Conservation (phyloP, 306 rosid species). For the Datisca glomerata region DNA sequence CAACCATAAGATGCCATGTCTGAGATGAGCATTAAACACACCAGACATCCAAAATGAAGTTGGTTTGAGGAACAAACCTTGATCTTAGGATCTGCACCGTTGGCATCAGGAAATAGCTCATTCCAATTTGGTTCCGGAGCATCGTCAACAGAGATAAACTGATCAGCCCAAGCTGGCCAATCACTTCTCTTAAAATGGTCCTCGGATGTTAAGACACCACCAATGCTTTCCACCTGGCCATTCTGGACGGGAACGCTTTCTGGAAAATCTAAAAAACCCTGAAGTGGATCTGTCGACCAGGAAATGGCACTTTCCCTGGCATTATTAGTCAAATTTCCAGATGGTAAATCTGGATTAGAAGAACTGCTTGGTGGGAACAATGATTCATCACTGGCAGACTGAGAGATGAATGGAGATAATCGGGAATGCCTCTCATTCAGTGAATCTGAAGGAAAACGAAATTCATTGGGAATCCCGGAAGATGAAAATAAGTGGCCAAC, state of each 20-base stretch:
- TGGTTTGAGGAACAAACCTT: no score
- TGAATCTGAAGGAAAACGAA: conserved; percentile 21
- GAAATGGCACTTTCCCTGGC: conserved; percentile 29
- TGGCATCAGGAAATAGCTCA: conserved; percentile 50
- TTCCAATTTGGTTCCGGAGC: conserved; percentile 51
- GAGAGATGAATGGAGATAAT: conserved; percentile 32
- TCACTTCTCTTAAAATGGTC: conserved; percentile 41
- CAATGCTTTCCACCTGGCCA: conserved; percentile 34
- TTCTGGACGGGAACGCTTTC: conserved; percentile 39
- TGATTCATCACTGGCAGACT: conserved; percentile 23
- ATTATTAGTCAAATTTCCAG: conserved; percentile 25
- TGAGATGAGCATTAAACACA: conserved; percentile 4
- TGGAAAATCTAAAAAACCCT: conserved; percentile 41
- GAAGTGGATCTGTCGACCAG: conserved; percentile 55
- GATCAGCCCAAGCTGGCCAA: conserved; percentile 71
- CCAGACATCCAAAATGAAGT: no score
- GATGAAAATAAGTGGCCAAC: conserved; percentile 27
- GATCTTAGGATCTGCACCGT: conserved; percentile 31
- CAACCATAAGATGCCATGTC: conserved; percentile 11
- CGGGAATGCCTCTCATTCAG: conserved; percentile 30
- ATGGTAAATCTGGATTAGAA: conserved; percentile 26
- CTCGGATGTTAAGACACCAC: conserved; percentile 26
- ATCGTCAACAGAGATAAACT: conserved; percentile 40
- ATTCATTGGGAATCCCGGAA: conserved; percentile 20
- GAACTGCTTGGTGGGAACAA: conserved; percentile 25